Evolutionary conservation across 768 basidiomycete species (phyloP).

Genomic region (Nidularia pulvinata): DNA sequence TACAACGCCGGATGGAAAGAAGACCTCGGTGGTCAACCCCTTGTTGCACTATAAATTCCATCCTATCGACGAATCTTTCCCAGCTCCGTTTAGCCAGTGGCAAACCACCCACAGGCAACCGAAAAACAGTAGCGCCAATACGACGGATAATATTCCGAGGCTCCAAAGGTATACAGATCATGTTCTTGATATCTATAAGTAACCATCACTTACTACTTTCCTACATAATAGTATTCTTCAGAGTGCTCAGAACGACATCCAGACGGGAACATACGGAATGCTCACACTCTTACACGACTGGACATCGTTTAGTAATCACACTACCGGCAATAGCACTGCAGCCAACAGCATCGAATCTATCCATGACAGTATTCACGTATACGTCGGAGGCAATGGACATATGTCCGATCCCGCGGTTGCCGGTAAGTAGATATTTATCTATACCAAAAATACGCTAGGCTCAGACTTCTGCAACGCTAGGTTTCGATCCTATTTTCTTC

Average conservation of each 20-base stretch:
- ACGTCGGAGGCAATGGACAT: slow-evolving; percentile 41
- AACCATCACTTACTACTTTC: too few relatives aligned
- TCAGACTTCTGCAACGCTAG: slow-evolving; percentile 15
- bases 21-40: slow-evolving; percentile 26
- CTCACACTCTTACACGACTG: slow-evolving; percentile 34
- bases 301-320: slow-evolving; percentile 47
- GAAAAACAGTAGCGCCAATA: slow-evolving; percentile 11
- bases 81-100: slow-evolving; percentile 23
- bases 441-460: background rate
- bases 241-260: slow-evolving; percentile 20
- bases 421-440: slow-evolving; percentile 19
- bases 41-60: slow-evolving; percentile 31
- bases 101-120: slow-evolving; percentile 33
- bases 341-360: slow-evolving; percentile 50
- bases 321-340: slow-evolving; percentile 29
- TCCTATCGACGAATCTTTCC: slow-evolving; percentile 25
- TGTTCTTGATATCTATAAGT: too few relatives aligned
- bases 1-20: slow-evolving; percentile 19
- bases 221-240: slow-evolving; percentile 13
- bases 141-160: slow-evolving; percentile 23
- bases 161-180: slow-evolving; percentile 19
- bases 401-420: slow-evolving; percentile 37
- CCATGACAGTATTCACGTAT: slow-evolving; percentile 46
- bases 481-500: slow-evolving; percentile 54
- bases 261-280: slow-evolving; percentile 31